Evolutionary conservation across 2,329 filamentous ascomycete genomes (phyloP).

Genomic region (Talaromyces verruculosus): DNA sequence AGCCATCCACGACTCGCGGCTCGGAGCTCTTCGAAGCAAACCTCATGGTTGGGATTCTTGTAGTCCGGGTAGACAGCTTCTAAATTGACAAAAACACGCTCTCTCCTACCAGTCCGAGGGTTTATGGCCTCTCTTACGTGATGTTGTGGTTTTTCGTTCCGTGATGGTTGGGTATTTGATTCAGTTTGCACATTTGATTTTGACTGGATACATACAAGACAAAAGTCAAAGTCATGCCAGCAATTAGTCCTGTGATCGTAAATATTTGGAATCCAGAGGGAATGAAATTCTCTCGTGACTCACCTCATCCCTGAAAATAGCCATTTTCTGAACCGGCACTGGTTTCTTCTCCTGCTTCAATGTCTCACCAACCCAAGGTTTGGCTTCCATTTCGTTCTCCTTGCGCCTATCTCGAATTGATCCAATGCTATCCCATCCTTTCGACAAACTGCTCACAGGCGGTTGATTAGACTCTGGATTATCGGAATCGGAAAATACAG

Average conservation of each 20-base stretch:
- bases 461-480: constrained; percentile 58
- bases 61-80: constrained; percentile 80
- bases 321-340: constrained; percentile 73
- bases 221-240: constrained; percentile 47
- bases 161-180: constrained; percentile 41
- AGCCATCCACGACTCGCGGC: constrained; percentile 71
- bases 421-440: constrained; percentile 90
- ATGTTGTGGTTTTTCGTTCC: constrained; percentile 63
- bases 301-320: constrained; percentile 95
- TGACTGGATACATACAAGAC: constrained; percentile 56
- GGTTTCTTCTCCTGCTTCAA: constrained; percentile 84
- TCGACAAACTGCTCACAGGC: constrained; percentile 55
- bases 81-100: constrained; percentile 84
- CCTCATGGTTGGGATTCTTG: constrained; percentile 68
- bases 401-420: constrained; percentile 86
- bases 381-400: constrained; percentile 83
- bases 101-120: constrained; percentile 75
- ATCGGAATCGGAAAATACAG: constrained; percentile 83
- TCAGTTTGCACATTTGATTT: constrained; percentile 41
- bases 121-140: constrained; percentile 81
- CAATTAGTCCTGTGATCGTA: constrained; percentile 97
- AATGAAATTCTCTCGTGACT: constrained; percentile 51
- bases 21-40: constrained; percentile 89
- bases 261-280: constrained; percentile 63
- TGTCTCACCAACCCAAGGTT: constrained; percentile 89